These are phyloP conservation scores for Cystobasidium sp. DNA, from an alignment of 1,284 basidiomycete species.

Conservation along the genomic window DNA sequence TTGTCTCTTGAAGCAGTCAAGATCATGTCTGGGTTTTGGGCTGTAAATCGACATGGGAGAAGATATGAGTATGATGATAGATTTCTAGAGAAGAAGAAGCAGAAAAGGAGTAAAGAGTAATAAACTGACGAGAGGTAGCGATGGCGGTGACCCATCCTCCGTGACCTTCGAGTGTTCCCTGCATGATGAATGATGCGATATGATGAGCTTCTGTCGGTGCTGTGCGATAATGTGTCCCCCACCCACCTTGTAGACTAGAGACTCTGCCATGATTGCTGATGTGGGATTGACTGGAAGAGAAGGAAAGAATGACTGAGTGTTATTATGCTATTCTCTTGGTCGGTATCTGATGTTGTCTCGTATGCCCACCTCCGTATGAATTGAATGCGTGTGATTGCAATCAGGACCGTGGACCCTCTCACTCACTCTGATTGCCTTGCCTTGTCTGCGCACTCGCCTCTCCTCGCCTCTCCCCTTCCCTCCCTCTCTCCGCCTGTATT, in stretches of 20 bases:
- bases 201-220: not conserved
- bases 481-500: too few relatives aligned
- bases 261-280: constrained; percentile 70
- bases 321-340: too few relatives aligned
- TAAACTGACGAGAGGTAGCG: constrained; percentile 51
- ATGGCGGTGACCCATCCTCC: constrained; percentile 64
- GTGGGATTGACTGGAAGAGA: not conserved
- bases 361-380: too few relatives aligned
- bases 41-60: constrained; percentile 1
- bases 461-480: too few relatives aligned
- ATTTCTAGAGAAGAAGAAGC: too few relatives aligned
- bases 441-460: not conserved
- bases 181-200: not conserved
- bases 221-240: not conserved
- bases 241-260: constrained; percentile 77
- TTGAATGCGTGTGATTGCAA: too few relatives aligned
- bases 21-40: constrained; percentile 55
- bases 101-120: not conserved
- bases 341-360: too few relatives aligned
- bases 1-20: constrained; percentile 69
- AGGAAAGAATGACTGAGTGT: not conserved
- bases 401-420: too few relatives aligned
- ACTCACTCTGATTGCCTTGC: not conserved
- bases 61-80: not conserved
- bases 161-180: constrained; percentile 80